Evolutionary conservation across 2,329 filamentous ascomycete species (phyloP).

Genomic region (Chaetomiaceae sp.): DNA sequence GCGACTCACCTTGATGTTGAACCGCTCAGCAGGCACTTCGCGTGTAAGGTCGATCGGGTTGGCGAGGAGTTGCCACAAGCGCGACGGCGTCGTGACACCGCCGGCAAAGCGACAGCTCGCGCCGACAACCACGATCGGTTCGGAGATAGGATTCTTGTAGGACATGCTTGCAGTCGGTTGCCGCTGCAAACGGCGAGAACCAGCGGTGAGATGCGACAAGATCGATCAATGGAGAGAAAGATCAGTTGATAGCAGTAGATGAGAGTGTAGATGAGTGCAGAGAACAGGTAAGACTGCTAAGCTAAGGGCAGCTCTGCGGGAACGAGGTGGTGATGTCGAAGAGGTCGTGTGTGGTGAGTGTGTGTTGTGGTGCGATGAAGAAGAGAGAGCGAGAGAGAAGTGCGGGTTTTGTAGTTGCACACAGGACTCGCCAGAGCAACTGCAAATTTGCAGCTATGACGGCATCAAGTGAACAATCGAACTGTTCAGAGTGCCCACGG

Average conservation of each 20-base stretch:
- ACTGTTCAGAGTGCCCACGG: no score
- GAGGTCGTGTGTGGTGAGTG: no score
- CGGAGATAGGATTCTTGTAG: constrained; percentile 18
- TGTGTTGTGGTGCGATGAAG: no score
- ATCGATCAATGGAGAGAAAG: not conserved
- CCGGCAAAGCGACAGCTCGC: constrained; percentile 31
- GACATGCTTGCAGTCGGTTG: constrained; percentile 14
- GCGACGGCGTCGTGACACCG: constrained; percentile 25
- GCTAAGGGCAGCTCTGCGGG: not conserved
- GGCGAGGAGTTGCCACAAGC: constrained; percentile 29
- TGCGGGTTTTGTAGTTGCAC: no score
- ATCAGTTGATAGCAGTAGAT: not conserved
- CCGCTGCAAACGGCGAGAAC: constrained; percentile 3
- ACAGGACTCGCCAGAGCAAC: no score
- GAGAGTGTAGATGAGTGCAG: not conserved
- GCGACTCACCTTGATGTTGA: constrained; percentile 21
- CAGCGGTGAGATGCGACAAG: constrained; percentile 1
- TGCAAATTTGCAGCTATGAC: no score
- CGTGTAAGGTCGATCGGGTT: constrained; percentile 26
- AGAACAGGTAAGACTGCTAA: not conserved
- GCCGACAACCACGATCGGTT: constrained; percentile 24
- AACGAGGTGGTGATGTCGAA: not conserved
- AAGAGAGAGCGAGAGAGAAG: no score
- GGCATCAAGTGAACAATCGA: no score
- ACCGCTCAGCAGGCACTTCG: constrained; percentile 25